A percentile compares a stretch with the other conserved stretches of the same genome.
phyloP scores from a whole-genome alignment of 106 monocot genomes.

The Platanthera guangdongensis region DNA sequence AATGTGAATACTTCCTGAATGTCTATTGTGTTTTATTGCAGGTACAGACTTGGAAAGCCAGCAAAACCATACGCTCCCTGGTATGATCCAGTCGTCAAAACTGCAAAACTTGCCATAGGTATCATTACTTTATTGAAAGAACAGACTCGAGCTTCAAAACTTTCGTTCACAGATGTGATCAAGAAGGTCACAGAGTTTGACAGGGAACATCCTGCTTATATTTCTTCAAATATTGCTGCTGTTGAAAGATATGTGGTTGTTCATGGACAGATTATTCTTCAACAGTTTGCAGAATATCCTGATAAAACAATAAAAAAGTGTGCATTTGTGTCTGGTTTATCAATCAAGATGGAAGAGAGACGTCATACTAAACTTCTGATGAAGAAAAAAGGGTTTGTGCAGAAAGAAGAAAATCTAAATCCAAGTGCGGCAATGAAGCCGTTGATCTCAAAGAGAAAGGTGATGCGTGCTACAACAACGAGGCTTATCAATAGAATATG shows the following conservation, averaged over 20 bases:
- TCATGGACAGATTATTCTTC: conserved; percentile 95
- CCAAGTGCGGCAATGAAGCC: conserved; percentile 72
- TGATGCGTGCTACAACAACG: conserved; percentile 96
- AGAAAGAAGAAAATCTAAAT: conserved; percentile 72
- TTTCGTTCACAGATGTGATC: conserved; percentile 82
- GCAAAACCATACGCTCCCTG: conserved; percentile 77
- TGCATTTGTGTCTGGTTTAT: conserved; percentile 79
- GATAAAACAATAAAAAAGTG: conserved; percentile 68
- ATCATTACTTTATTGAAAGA: conserved; percentile 89
- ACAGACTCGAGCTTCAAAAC: conserved; percentile 81
- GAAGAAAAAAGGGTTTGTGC: conserved; percentile 63
- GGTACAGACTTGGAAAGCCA: conserved; percentile 91
- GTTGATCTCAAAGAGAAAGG: conserved; percentile 59
- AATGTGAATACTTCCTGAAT: background rate
- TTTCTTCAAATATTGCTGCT: conserved; percentile 63
- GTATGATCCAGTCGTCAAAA: conserved; percentile 90
- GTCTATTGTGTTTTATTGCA: conserved; percentile 25
- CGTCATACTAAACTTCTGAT: conserved; percentile 74
- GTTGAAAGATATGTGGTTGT: conserved; percentile 90
- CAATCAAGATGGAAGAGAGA: conserved; percentile 64
- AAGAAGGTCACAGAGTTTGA: conserved; percentile 77
- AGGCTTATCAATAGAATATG: conserved; percentile 83
- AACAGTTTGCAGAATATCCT: conserved; percentile 91
- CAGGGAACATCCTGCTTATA: conserved; percentile 53
- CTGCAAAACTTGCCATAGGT: conserved; percentile 74